Conservation (phyloP, 768 basidiomycete species). For the Lanmaoa rubissima region DNA sequence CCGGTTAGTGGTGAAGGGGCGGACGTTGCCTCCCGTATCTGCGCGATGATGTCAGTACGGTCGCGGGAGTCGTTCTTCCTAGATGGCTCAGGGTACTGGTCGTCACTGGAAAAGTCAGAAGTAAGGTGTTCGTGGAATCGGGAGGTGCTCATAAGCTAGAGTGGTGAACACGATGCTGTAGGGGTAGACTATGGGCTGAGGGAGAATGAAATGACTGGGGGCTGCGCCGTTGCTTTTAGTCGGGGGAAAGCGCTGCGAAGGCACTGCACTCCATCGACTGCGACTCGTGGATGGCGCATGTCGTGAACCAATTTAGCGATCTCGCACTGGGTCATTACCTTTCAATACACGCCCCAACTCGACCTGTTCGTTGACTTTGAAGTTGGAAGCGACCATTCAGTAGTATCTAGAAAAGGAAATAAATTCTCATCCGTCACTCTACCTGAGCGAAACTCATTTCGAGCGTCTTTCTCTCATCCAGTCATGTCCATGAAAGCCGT, state of each 20-base stretch:
- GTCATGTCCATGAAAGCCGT: constrained; percentile 78
- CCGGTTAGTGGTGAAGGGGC: constrained; percentile 45
- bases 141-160: constrained; percentile 26
- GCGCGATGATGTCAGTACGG: constrained; percentile 36
- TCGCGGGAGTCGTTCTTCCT: constrained; percentile 4
- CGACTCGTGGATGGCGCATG: constrained; percentile 24
- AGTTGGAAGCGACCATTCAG: background rate
- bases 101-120: constrained; percentile 16
- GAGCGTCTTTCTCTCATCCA: background rate
- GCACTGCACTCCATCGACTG: constrained; percentile 10
- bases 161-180: constrained; percentile 10
- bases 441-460: too few relatives aligned
- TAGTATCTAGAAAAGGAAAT: background rate
- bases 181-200: constrained; percentile 3
- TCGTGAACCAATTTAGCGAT: background rate
- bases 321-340: background rate
- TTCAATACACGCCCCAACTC: too few relatives aligned
- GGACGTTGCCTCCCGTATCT: constrained; percentile 43
- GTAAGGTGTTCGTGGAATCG: constrained; percentile 33
- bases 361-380: too few relatives aligned
- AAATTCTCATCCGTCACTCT: background rate
- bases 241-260: constrained; percentile 1
- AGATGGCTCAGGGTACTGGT: constrained; percentile 9
- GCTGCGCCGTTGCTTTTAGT: constrained; percentile 14
- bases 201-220: background rate